Evolutionary conservation across 495 filamentous ascomycete genomes (phyloP).

Genomic region (Penicillium longicatenatum): DNA sequence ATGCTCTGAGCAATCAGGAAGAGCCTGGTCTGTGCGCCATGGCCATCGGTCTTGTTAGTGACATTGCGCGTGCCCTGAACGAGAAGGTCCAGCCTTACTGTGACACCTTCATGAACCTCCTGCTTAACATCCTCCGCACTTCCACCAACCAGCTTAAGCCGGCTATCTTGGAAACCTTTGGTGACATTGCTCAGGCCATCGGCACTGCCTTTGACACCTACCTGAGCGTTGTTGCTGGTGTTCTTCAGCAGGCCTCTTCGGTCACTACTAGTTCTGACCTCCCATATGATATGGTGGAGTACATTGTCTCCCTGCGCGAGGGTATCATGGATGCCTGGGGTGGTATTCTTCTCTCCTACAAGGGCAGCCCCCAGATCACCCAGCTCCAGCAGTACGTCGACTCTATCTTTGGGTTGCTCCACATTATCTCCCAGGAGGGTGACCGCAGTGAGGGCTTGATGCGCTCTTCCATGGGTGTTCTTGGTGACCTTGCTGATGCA

Average conservation of each 20-base stretch:
- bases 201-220: slow-evolving; percentile 90
- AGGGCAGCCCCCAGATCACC: slow-evolving; percentile 59
- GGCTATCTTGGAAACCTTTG: slow-evolving; percentile 95
- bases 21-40: slow-evolving; percentile 92
- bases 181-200: slow-evolving; percentile 96
- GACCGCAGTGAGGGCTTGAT: slow-evolving; percentile 91
- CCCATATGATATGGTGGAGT: slow-evolving; percentile 89
- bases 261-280: slow-evolving; percentile 72
- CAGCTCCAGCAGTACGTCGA: slow-evolving; percentile 76
- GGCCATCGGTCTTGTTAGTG: slow-evolving; percentile 95
- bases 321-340: slow-evolving; percentile 99
- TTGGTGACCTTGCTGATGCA: slow-evolving; percentile 87
- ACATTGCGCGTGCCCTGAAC: slow-evolving; percentile 89
- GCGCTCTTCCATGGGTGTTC: slow-evolving; percentile 89
- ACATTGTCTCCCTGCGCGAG: slow-evolving; percentile 89
- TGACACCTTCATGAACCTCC: slow-evolving; percentile 95
- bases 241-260: slow-evolving; percentile 86
- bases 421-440: slow-evolving; percentile 74
- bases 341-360: slow-evolving; percentile 91
- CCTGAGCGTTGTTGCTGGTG: slow-evolving; percentile 85
- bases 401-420: slow-evolving; percentile 86
- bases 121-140: slow-evolving; percentile 79
- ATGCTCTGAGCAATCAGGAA: slow-evolving; percentile 91
- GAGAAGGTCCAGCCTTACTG: slow-evolving; percentile 90
- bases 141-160: slow-evolving; percentile 97